Evolutionary conservation across 768 basidiomycete genomes (phyloP), one percentile per base, ranked within the genome.

Genomic region (Mycena sanguinolenta): DNA sequence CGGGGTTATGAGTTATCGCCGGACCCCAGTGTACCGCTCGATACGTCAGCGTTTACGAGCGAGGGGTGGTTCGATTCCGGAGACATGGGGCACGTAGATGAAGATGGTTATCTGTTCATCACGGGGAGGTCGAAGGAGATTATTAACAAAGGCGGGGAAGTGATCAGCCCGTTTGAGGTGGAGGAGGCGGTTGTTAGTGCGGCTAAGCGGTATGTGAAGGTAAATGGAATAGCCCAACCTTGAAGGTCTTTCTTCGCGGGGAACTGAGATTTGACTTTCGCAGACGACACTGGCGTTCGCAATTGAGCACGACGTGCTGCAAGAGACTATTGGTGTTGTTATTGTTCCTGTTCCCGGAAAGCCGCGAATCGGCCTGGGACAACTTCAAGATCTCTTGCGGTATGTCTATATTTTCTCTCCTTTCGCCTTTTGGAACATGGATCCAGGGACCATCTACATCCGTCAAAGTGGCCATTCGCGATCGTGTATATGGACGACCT

Each of bases 111-210:
- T 68, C 73, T 90, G 7, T 84, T 83, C 63, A 84, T 90, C 71
- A 89, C 88, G 0, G 89, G 88, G 19, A 82, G 88, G n/a, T 83
- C 88, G 19, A 90, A 90, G 76, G 89, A 90, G 79, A 86, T 89
- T 69, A 88, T 88, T 70, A 86, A 86, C 73, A 85, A 86, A 70
- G 89, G 88, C 16, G 89, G 89, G 10, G 88, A 90, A 78, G 88
- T 89, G 58, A 85, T 89, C 49, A 87, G 86, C 8, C 89, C 89
- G 1, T 86, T 90, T 65, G 89, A 90, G 77, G 79, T 90, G 27
- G 89, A 90, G 78, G 86, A 88, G 66, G 89, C 89, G 12, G 78
- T 90, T 42, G 75, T 81, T 46, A 81, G 77, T 17, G 82, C 81
- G 13, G 84, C 85, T 7, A 83, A 81, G 74, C 79, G 79, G 36